Evolutionary conservation across 1,284 basidiomycete species (phyloP), one percentile per base, ranked within the genome.

Genomic region (Athelia psychrophila): DNA sequence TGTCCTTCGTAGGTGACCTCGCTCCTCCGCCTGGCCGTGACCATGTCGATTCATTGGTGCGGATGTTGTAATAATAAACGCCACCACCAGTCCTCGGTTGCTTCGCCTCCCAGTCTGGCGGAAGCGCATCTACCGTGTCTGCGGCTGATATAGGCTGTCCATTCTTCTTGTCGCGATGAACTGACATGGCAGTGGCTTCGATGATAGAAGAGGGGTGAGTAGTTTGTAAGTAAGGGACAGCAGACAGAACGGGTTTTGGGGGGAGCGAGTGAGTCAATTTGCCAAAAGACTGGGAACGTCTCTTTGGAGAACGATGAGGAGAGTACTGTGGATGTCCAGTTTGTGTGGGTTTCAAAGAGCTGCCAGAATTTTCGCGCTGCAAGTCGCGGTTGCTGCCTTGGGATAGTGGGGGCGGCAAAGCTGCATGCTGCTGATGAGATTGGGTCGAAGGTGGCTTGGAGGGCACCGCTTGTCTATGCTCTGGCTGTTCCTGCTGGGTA

Each of bases 181-280:
- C 73, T 25, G 76, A 77, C 76, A 86, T 84, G 45, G 80, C 76
- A 53, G 81, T 81, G 54, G 80, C 80, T 64, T 77, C 77, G 60
- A 79, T 78, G 60, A 79, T 78, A 58, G 79, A 73, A 56, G 76
- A 77, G 50, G 76, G 73, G 60, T 81, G 78, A 61, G 81, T 76
- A 48, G 80, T 76, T 51, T 78, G 77, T 44, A 81, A 65, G 61
- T 77, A 80, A 47, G 81, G 76, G 23, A 81, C 74, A 52, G 64
- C 75, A 48, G 77, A 71, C 35, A 77, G 72, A 44, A 81, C 72
- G 32, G 87, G 88, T 65, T 90, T 90, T 2, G 88, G 81, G 20
- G 87, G 87, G 16, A 90, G 74, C 18, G 84, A 85, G 61, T 89
- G 88, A 10, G 77, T 81, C 45, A 79, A 62, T 44, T 66, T 66